Evolutionary conservation across 2,329 filamentous ascomycete species (phyloP).

Genomic region (Fusarium globosum): DNA sequence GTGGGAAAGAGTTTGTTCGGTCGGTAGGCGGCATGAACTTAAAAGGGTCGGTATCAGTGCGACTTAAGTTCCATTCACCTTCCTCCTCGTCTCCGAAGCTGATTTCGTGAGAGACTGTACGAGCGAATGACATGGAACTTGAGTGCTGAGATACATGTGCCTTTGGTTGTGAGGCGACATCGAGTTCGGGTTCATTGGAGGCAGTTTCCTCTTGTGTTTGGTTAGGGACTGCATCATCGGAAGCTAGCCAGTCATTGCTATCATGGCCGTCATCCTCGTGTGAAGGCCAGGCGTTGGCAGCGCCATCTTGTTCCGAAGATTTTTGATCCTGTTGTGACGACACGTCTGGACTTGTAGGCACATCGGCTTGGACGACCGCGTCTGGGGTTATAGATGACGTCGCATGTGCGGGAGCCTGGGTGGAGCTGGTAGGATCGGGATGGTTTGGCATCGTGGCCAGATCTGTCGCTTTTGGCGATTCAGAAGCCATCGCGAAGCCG

Average conservation of each 20-base stretch:
- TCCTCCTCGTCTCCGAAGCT: constrained; percentile 71
- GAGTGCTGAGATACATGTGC: constrained; percentile 62
- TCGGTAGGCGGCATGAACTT: constrained; percentile 68
- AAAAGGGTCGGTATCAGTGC: constrained; percentile 67
- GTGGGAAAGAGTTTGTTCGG: constrained; percentile 72
- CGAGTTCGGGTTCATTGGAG: constrained; percentile 23
- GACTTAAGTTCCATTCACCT: constrained; percentile 65
- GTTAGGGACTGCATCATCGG: constrained; percentile 29
- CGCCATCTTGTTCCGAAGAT: constrained; percentile 1
- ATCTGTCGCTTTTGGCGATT: constrained; percentile 51
- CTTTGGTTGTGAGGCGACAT: constrained; percentile 31
- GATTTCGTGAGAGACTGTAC: constrained; percentile 71
- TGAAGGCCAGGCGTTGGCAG: constrained; percentile 34
- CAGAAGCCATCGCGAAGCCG: constrained; percentile 52
- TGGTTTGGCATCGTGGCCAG: constrained; percentile 55
- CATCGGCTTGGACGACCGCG: constrained; percentile 16
- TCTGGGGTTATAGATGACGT: constrained; percentile 37
- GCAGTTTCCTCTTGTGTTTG: constrained; percentile 20
- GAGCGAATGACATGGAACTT: constrained; percentile 71
- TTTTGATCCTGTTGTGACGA: constrained; percentile 24
- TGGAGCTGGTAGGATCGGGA: constrained; percentile 33
- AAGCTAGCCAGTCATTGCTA: constrained; percentile 42
- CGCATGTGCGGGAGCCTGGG: constrained; percentile 32
- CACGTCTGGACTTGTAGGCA: constrained; percentile 15
- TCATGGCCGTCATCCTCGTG: constrained; percentile 43